Evolutionary conservation across 192 early-diverging fungal species (phyloP), one percentile per base, ranked within the genome.

Genomic region (Coemansia sp.): DNA sequence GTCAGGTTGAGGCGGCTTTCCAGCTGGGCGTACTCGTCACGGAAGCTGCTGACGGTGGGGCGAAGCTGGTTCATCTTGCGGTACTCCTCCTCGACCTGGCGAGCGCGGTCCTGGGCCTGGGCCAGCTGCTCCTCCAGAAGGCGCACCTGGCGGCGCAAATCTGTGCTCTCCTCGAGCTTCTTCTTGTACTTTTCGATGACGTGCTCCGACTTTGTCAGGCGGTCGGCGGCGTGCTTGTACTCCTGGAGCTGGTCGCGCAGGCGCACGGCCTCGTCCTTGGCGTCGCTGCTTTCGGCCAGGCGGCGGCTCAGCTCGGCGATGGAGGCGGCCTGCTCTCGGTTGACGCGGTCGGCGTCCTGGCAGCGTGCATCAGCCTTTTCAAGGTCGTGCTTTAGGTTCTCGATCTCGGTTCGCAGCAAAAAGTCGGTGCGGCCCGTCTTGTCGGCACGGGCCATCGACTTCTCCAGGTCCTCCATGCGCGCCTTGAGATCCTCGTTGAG

Each of bases 121-220:
- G 79, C 71, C 57, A 89, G 89, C 55, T 87, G 83, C 25, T 91
- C 84, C 50, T 95, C 93, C 13, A 90, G 50, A 15, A 64, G 42
- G 42, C 89, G 90, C 47, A 95, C 77, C 53, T 91, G 84, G 42
- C 85, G 80, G 29, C 85, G 76, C 37, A 94, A 45, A 48, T 96
- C 92, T 0, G 80, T 83, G 32, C 78, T 83, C 37, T 97, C 94
- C 47, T 97, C 95, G 5, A 95, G 77, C 39, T 93, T 89, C 72
- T 93, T 94, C 60, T 93, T 95, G 71, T 92, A 99, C 64, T 95
- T 96, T 63, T 97, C 95, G 55, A 94, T 85, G 25, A 93, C 84
- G 25, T 91, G 90, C 61, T 99, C 96, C 2, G 88, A 82, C 78
- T 94, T 95, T 76, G 88, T 85, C 11, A 95, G 78, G 49, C 88